Base-by-base conservation (phyloP, 2,329 filamentous ascomycete genomes). In the Botryosphaeria dothidea region DNA sequence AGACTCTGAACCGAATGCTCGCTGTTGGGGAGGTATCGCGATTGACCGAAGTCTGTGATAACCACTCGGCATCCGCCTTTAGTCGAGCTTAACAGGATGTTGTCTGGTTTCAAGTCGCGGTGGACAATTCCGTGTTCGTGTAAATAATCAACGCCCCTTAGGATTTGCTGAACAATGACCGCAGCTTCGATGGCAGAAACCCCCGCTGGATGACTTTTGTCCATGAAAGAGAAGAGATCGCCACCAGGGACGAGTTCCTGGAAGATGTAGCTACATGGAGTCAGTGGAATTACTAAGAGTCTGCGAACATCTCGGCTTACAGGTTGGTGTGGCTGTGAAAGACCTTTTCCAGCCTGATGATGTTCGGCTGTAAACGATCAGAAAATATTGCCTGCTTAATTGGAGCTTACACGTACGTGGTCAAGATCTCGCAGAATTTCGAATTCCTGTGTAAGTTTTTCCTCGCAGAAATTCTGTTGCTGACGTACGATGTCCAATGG, bases 41-140 rank as follows among this genome's bases (percentile, higher is more conserved):
- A 82, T 68, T 83, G 82, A 8, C 86, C 86, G 70, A 89, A 89
- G 71, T 89, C 87, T 0, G 85, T 86, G 46, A 89, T 77, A 1
- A 89, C 79, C 7, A 88, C 77, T 23, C 87, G 80, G 23, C 80
- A 79, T 3, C 82, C 82, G 48, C 77, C 75, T 15, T 78, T 76
- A 60, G 83, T 78, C 1, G 83, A 85, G 0, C 84, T 84, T 80
- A 89, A 81, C 31, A 89, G 78, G 8, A 89, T 83, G 68, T 89
- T 89, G 61, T 89, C 86, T 0, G 86, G 86, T 69, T 89, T 89
- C 56, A 89, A 78, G 69, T 89, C 87, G 34, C 87, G 80, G 71
- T 89, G 87, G 4, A 85, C 85, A 48, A 89, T 84, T 45, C 81
- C 76, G 7, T 79, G 77, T 3, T 77, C 73, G 70, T 89, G 87